phyloP scores from a whole-genome alignment of 164 flowering plant genomes.

The Brasenia schreberi region DNA sequence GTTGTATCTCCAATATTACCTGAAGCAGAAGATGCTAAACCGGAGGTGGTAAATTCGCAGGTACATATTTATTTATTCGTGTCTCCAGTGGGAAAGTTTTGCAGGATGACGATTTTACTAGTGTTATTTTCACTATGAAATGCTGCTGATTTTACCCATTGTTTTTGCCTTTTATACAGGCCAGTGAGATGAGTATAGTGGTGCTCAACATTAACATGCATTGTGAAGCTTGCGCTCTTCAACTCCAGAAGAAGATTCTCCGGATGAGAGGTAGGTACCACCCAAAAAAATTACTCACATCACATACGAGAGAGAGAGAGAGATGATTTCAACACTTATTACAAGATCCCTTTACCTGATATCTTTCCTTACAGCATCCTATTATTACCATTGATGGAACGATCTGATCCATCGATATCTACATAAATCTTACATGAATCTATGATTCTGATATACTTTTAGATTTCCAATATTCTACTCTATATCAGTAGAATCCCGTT shows the following conservation, averaged over 20 bases:
- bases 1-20: conserved; percentile 71
- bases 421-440: too few relatives aligned
- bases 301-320: too few relatives aligned
- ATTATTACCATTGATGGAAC: too few relatives aligned
- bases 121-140: not conserved
- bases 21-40: conserved; percentile 51
- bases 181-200: conserved; percentile 32
- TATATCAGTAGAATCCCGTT: too few relatives aligned
- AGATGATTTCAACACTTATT: too few relatives aligned
- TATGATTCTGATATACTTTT: too few relatives aligned
- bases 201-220: conserved; percentile 87
- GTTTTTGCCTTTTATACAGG: conserved; percentile 19
- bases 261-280: conserved; percentile 67
- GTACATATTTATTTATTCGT: conserved; percentile 11
- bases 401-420: too few relatives aligned
- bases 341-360: too few relatives aligned
- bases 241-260: conserved; percentile 74
- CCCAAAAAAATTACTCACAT: too few relatives aligned
- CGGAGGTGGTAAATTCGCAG: conserved; percentile 66
- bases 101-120: not conserved
- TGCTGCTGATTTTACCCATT: not conserved
- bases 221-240: conserved; percentile 87
- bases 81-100: not conserved
- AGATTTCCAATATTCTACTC: too few relatives aligned
- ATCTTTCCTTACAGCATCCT: too few relatives aligned